These are phyloP conservation scores for Curvularia sp. DNA, from an alignment of 2,329 filamentous ascomycete genomes.

Conservation along the genomic window DNA sequence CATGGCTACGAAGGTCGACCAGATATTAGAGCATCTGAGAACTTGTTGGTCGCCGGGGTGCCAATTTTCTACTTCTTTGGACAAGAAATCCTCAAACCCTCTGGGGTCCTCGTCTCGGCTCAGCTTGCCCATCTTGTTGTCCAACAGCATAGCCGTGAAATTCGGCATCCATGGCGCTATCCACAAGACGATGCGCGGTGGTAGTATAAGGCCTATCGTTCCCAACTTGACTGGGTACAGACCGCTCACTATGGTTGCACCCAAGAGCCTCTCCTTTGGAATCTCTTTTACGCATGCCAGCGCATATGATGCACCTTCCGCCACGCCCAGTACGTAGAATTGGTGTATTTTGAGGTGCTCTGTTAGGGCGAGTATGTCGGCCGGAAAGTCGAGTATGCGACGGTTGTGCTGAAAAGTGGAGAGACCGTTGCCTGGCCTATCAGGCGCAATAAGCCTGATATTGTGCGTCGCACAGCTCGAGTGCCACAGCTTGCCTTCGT, in stretches of 20 bases:
- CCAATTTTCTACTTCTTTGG: conserved; percentile 30
- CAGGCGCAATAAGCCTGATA: conserved; percentile 53
- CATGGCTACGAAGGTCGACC: conserved; percentile 36
- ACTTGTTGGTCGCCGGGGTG: conserved; percentile 31
- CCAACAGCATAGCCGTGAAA: conserved; percentile 29
- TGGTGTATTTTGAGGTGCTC: conserved; percentile 50
- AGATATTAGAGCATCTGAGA: conserved; percentile 31
- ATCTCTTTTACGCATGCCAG: conserved; percentile 56
- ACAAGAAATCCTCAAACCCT: conserved; percentile 36
- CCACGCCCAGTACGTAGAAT: conserved; percentile 56
- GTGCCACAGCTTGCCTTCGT: conserved; percentile 51
- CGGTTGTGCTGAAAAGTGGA: conserved; percentile 51
- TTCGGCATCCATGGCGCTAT: conserved; percentile 37
- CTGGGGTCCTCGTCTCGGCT: conserved; percentile 35
- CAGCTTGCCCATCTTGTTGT: conserved; percentile 37
- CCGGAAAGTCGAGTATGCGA: conserved; percentile 52
- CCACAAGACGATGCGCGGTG: conserved; percentile 33
- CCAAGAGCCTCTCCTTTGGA: conserved; percentile 38
- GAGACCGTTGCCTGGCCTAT: conserved; percentile 56
- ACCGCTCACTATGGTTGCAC: conserved; percentile 36
- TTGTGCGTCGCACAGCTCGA: conserved; percentile 43
- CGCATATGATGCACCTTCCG: conserved; percentile 58
- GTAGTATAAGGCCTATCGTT: conserved; percentile 37
- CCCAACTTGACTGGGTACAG: conserved; percentile 38
- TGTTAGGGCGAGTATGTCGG: conserved; percentile 54